A percentile compares a stretch with the other conserved stretches of the same genome.
These are phyloP conservation scores for Parafenestella ontariensis DNA, from an alignment of 2,329 filamentous ascomycete genomes.

Conservation along the genomic window DNA sequence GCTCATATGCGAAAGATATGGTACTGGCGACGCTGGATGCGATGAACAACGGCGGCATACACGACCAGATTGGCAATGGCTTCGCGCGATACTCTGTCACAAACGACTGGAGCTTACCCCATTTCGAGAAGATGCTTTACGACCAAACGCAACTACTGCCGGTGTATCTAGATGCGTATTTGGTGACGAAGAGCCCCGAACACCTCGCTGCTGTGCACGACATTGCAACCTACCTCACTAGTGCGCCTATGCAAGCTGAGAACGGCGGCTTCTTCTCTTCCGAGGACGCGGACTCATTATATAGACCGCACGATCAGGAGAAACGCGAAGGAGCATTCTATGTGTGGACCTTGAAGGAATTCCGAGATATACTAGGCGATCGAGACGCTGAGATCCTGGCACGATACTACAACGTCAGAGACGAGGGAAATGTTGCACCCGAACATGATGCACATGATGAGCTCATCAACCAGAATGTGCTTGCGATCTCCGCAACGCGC, in stretches of 20 bases:
- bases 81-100: constrained; percentile 90
- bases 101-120: constrained; percentile 88
- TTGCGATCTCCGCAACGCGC: constrained; percentile 73
- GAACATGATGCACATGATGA: constrained; percentile 90
- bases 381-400: constrained; percentile 77
- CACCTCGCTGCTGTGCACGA: constrained; percentile 81
- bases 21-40: constrained; percentile 79
- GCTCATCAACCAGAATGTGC: constrained; percentile 91
- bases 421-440: constrained; percentile 84
- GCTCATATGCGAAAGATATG: constrained; percentile 76
- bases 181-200: constrained; percentile 71
- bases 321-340: constrained; percentile 94
- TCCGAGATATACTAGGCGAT: constrained; percentile 75
- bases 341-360: constrained; percentile 88
- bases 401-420: constrained; percentile 81
- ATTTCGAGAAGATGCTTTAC: constrained; percentile 97
- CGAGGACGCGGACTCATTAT: constrained; percentile 87
- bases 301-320: constrained; percentile 75
- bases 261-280: constrained; percentile 84
- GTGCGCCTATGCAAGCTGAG: constrained; percentile 68
- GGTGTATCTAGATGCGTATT: constrained; percentile 86
- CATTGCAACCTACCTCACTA: constrained; percentile 84
- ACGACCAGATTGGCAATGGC: constrained; percentile 79
- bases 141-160: constrained; percentile 88
- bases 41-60: constrained; percentile 75